Base-by-base conservation (phyloP, 768 basidiomycete genomes). In the Tubosaeta sp. region DNA sequence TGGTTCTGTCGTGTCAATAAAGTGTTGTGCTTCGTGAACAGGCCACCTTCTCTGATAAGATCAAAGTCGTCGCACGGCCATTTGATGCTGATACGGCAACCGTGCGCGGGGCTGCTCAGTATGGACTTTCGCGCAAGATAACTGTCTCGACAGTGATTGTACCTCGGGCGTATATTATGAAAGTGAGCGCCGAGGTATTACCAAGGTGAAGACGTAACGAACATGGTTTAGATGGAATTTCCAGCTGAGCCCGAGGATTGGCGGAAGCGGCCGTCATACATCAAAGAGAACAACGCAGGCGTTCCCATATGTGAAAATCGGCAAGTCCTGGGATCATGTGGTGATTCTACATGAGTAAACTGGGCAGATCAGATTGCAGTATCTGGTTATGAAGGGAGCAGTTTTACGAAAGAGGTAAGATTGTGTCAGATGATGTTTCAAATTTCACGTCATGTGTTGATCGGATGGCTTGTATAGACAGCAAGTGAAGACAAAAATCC, bases 41-140 rank as follows among this genome's bases (percentile, higher is more conserved):
- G 85, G 83, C 81, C 58, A 81, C 76, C 56, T 89, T 93, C 62
- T 73, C 75, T 8, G 68, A 75, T 31, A 77, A 77, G 40, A 87
- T 93, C 42, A 77, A 70, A 45, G 84, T 89, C 51, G 88, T 94
- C 62, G 86, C 85, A 29, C 81, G 92, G 46, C 91, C 92, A 24
- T 76, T 83, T 32, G 91, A 94, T 70, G 84, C 87, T 25, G 92
- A 94, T 63, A 92, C 91, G 12, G 92, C 92, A 2, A 94, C 90
- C 1, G 71, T 87, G 49, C 85, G 90, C 47, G 91, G 91, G 39
- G 91, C 87, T 16, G 91, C 91, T 30, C 80, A 84, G 63, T 93
- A 93, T 65, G 91, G 91, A 21, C 75, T 93, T 22, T 86, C 89
- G 18, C 79, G 83, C 45, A 76, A 82, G 56, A 74, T 82, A 27